These are phyloP conservation scores for Dothiorella sarmentorum DNA, from an alignment of 2,329 filamentous ascomycete species.

Conservation along the genomic window DNA sequence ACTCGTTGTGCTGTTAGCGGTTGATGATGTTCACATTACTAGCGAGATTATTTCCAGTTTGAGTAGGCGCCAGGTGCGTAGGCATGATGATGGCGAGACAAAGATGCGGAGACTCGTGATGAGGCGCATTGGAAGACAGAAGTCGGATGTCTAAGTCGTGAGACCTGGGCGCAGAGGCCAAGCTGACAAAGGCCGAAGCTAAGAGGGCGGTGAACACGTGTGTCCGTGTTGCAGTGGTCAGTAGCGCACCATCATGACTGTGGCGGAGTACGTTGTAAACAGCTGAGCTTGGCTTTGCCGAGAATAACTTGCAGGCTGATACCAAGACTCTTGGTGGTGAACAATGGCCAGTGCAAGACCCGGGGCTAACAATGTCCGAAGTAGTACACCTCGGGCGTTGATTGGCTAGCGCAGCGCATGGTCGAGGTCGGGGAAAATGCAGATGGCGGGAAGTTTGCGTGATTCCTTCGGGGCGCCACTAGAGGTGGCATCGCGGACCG, in stretches of 20 bases:
- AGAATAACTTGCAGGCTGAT: neutral
- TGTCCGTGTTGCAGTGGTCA: neutral
- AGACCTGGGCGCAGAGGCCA: constrained; percentile 9
- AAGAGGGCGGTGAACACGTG: constrained; percentile 10
- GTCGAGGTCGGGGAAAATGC: neutral
- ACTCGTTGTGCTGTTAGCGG: neutral
- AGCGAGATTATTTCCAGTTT: neutral
- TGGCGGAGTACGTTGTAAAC: neutral
- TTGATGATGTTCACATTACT: neutral
- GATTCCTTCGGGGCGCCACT: neutral
- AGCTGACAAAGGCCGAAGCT: constrained; percentile 15
- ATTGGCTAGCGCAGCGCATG: constrained; percentile 4
- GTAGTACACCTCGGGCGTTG: neutral
- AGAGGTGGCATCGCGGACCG: neutral
- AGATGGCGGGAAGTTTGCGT: neutral
- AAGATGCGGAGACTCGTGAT: neutral
- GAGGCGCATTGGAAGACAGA: constrained; percentile 2
- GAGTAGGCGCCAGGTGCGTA: neutral
- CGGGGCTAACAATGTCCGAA: neutral
- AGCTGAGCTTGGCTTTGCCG: neutral
- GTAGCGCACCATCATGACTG: neutral
- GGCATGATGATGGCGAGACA: constrained; percentile 10
- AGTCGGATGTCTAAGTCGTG: neutral
- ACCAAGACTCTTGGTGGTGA: neutral
- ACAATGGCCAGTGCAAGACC: neutral